Conservation (phyloP, 148 eudicot species). For the Heliosperma pusillum region DNA sequence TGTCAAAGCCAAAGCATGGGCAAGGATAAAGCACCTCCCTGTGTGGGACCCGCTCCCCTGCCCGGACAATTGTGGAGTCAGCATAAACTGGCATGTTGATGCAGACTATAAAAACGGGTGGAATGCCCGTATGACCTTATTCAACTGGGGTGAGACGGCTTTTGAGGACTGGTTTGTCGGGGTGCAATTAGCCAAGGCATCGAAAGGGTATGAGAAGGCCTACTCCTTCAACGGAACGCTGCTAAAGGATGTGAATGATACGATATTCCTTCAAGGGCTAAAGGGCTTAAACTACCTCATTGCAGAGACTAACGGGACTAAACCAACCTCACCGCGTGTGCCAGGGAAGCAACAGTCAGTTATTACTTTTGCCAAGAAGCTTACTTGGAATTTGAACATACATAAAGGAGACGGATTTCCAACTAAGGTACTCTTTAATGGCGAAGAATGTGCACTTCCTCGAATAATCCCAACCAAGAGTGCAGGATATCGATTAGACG, state of each 20-base stretch:
- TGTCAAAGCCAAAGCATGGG: slow-evolving; percentile 44
- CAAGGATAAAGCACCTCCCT: slow-evolving; percentile 39
- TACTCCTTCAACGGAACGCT: slow-evolving; percentile 61
- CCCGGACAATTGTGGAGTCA: slow-evolving; percentile 60
- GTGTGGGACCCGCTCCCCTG: slow-evolving; percentile 46
- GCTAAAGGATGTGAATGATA: slow-evolving; percentile 31
- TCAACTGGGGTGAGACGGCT: slow-evolving; percentile 47
- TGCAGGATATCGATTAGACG: slow-evolving; percentile 6
- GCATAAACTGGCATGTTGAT: slow-evolving; percentile 60
- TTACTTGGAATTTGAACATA: slow-evolving; percentile 26
- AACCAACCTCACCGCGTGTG: slow-evolving; percentile 32
- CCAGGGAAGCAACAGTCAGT: slow-evolving; percentile 68
- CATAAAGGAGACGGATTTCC: slow-evolving; percentile 51
- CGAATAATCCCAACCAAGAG: slow-evolving; percentile 25
- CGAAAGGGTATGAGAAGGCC: slow-evolving; percentile 40
- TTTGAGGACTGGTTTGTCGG: slow-evolving; percentile 60
- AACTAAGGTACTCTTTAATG: slow-evolving; percentile 43
- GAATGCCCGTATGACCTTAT: slow-evolving; percentile 58
- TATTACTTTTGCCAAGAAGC: slow-evolving; percentile 43
- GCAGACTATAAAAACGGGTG: slow-evolving; percentile 47
- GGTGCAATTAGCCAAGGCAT: slow-evolving; percentile 39
- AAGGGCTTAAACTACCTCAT: slow-evolving; percentile 45
- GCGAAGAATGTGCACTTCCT: slow-evolving; percentile 71
- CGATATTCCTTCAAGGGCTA: slow-evolving; percentile 48
- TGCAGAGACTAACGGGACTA: slow-evolving; percentile 48